Percentiles rank a stretch among this genome's conserved stretches.
Evolutionary conservation across 371 early-diverging fungal species (phyloP).

Genomic region (Mortierella sp.): DNA sequence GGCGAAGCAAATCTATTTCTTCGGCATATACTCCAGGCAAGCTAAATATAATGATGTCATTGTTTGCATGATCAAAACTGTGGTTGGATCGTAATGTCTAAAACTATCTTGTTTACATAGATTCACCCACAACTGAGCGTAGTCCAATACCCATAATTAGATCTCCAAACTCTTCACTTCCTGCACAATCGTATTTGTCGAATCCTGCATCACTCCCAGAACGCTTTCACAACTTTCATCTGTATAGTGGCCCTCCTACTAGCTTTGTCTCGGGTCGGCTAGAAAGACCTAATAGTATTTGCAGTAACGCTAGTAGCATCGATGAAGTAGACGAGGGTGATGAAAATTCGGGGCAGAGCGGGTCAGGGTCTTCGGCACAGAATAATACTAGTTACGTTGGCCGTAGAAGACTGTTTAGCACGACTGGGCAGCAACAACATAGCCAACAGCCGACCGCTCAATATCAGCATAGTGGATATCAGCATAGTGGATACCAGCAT

Average conservation of each 20-base stretch:
- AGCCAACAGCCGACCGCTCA: slow-evolving; percentile 8
- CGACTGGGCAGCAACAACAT: slow-evolving; percentile 15
- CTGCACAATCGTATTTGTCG: background rate
- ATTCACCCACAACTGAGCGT: slow-evolving; percentile 38
- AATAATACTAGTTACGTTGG: slow-evolving; percentile 34
- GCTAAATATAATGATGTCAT: background rate
- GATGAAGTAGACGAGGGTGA: slow-evolving; percentile 47
- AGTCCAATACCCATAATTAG: slow-evolving; percentile 39
- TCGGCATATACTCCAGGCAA: slow-evolving; percentile 40
- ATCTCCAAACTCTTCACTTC: slow-evolving; percentile 21
- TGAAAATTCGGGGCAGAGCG: slow-evolving; percentile 25
- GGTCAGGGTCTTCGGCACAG: slow-evolving; percentile 44
- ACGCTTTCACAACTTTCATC: slow-evolving; percentile 36
- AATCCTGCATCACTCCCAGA: slow-evolving; percentile 43
- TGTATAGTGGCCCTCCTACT: slow-evolving; percentile 16
- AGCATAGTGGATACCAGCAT: slow-evolving; percentile 8
- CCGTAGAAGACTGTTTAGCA: slow-evolving; percentile 23
- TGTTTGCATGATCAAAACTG: background rate
- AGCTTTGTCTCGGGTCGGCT: slow-evolving; percentile 14
- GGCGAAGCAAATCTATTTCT: slow-evolving; percentile 48
- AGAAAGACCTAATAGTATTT: slow-evolving; percentile 45
- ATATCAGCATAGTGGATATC: slow-evolving; percentile 4
- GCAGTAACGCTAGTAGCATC: slow-evolving; percentile 47
- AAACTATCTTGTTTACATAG: slow-evolving; percentile 5
- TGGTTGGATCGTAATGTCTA: background rate